These are phyloP conservation scores for Tranzscheliella williamsii DNA, from an alignment of 1,284 basidiomycete genomes.

Conservation along the genomic window DNA sequence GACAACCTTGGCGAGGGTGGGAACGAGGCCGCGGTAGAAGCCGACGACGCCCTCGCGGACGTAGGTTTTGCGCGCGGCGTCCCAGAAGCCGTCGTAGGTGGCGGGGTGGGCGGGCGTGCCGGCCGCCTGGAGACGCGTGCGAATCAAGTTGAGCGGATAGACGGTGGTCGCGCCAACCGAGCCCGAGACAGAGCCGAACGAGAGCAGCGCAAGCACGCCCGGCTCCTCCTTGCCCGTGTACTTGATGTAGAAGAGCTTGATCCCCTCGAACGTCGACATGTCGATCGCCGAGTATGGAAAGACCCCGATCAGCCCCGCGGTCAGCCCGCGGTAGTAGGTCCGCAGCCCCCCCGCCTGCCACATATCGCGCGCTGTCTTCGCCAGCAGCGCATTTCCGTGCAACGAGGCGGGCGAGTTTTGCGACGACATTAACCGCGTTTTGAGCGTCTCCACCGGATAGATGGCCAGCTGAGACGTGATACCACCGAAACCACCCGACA, in stretches of 20 bases:
- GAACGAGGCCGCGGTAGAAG: conserved; percentile 89
- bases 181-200: conserved; percentile 62
- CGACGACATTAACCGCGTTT: conserved; percentile 74
- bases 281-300: conserved; percentile 63
- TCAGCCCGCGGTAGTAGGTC: conserved; percentile 87
- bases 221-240: conserved; percentile 62
- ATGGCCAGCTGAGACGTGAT: conserved; percentile 82
- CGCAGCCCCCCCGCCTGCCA: conserved; percentile 75
- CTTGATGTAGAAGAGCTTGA: conserved; percentile 63
- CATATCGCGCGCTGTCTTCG: conserved; percentile 71
- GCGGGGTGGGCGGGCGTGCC: conserved; percentile 65
- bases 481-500: conserved; percentile 93
- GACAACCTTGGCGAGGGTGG: conserved; percentile 77
- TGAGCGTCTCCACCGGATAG: conserved; percentile 60
- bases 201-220: conserved; percentile 60
- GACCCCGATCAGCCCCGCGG: conserved; percentile 65
- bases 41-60: conserved; percentile 86
- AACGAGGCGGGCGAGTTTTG: conserved; percentile 61
- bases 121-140: conserved; percentile 92
- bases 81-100: conserved; percentile 79
- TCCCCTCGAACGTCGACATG: conserved; percentile 63
- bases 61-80: conserved; percentile 82
- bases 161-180: conserved; percentile 63
- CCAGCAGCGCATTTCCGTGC: conserved; percentile 69
- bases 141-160: conserved; percentile 69